Conservation (phyloP, 352 stramenopile species). For the Phytopythium vexans region DNA sequence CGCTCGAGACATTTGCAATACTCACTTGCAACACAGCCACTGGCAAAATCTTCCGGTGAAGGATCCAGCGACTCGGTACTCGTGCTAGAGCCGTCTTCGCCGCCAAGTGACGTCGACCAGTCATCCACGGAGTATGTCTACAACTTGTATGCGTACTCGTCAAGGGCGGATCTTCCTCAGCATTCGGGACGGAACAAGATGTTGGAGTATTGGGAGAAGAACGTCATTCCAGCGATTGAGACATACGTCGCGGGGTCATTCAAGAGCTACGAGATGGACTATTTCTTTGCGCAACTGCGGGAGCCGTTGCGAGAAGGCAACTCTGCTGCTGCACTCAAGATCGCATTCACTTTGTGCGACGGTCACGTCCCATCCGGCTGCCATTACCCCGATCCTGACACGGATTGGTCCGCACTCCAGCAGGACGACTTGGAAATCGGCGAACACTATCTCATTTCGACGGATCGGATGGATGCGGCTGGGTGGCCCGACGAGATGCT, state of each 20-base stretch:
- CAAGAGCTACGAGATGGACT: conserved; percentile 87
- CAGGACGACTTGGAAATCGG: conserved; percentile 76
- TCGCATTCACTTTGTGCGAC: conserved; percentile 77
- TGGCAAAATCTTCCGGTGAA: conserved; percentile 4
- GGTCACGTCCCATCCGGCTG: conserved; percentile 75
- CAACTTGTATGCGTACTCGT: conserved; percentile 71
- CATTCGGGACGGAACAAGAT: conserved; percentile 78
- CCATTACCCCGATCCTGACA: conserved; percentile 75
- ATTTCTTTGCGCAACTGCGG: conserved; percentile 80
- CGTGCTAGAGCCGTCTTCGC: no score
- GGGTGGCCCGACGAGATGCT: conserved; percentile 52
- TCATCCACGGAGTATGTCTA: conserved; percentile 47
- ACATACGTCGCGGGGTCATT: conserved; percentile 79
- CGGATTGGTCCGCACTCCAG: conserved; percentile 72
- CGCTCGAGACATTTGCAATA: conserved; percentile 35
- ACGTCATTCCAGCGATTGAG: conserved; percentile 82
- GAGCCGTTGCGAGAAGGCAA: conserved; percentile 77
- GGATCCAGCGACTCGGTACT: no score
- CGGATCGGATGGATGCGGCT: conserved; percentile 23
- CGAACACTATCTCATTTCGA: conserved; percentile 45
- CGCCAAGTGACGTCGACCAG: no score
- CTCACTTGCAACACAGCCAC: conserved; percentile 38
- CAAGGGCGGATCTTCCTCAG: conserved; percentile 51
- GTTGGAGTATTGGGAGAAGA: conserved; percentile 82
- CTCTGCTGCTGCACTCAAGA: conserved; percentile 68